A percentile compares a stretch with the other conserved stretches of the same genome.
phyloP scores from a whole-genome alignment of 2,329 filamentous ascomycete genomes.

The Pseudogymnoascus verrucosus region DNA sequence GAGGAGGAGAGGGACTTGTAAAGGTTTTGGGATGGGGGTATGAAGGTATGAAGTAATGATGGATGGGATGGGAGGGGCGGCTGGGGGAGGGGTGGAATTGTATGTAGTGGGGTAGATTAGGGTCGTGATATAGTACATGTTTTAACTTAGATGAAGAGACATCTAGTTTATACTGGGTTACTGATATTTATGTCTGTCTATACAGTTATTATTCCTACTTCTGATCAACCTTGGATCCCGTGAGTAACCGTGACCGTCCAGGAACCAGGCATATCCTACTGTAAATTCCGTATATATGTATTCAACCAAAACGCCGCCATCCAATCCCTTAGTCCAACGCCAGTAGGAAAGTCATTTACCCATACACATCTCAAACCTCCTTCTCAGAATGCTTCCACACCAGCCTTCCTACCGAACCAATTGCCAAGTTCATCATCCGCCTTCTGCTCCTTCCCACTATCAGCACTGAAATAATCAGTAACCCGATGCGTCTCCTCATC shows the following conservation, averaged over 20 bases:
- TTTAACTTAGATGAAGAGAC: background rate
- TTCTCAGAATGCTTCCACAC: conserved; percentile 24
- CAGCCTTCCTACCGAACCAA: conserved; percentile 62
- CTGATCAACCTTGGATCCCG: background rate
- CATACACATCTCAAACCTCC: background rate
- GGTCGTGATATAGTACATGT: background rate
- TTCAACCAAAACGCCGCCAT: background rate
- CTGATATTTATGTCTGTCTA: background rate
- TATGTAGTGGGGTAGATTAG: conserved; percentile 5
- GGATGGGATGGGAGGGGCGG: background rate
- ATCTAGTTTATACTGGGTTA: background rate
- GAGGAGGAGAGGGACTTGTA: conserved; percentile 7
- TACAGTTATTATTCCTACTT: background rate
- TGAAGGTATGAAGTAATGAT: conserved; percentile 3
- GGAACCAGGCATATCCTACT: background rate
- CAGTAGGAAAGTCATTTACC: background rate
- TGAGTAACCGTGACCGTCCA: background rate
- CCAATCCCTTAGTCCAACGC: background rate
- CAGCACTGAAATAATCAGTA: conserved; percentile 62
- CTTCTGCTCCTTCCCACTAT: conserved; percentile 22
- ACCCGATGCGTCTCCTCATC: conserved; percentile 60
- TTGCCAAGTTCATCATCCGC: conserved; percentile 54
- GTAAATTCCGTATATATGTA: background rate
- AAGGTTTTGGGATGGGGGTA: background rate
- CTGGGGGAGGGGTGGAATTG: background rate